Base-by-base conservation (phyloP, 2,329 filamentous ascomycete species). In the Neonectria coccinea region DNA sequence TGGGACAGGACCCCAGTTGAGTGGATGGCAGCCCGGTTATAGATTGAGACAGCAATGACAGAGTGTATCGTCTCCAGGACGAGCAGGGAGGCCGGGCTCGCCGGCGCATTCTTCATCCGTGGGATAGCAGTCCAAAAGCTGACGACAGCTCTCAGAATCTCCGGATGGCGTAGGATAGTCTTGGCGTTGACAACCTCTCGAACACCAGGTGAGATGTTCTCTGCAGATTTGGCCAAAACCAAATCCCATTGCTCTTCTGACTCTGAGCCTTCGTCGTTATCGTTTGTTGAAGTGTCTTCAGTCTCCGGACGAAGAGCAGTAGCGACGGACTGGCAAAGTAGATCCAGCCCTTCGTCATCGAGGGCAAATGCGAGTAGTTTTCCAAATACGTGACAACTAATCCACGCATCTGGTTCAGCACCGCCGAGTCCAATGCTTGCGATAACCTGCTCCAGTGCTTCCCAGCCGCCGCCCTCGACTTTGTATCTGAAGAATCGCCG, bases 401-500 rank as follows among this genome's bases (percentile, higher is more conserved):
- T 85, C 88, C 88, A 90, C 6, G 85, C 79, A 73, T 97, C 92
- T 48, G 89, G 84, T 67, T 92, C 89, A 61, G 85, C 85, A 68
- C 86, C 86, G 58, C 90, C 84, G 57, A 89, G 80, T 36, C 91
- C 88, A 77, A 90, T 89, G 76, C 88, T 89, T 66, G 86, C 87
- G 80, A 94, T 86, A 6, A 87, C 88, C 74, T 92, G 88, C 74
- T 96, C 90, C 59, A 97, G 78, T 8, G 89, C 87, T 68, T 89
- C 85, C 90, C 93, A 97, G 4, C 95, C 94, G 61, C 90, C 92
- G 22, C 88, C 89, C 63, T 92, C 87, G 31, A 97, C 88, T 69
- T 89, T 86, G 70, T 89, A 90, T 63, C 89, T 87, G 77, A 98
- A 98, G 81, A 95, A 97, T 71, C 92, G 88, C 74, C 91, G 88